Conservation (phyloP, 768 basidiomycete genomes). For the Gloeophyllum trabeum region DNA sequence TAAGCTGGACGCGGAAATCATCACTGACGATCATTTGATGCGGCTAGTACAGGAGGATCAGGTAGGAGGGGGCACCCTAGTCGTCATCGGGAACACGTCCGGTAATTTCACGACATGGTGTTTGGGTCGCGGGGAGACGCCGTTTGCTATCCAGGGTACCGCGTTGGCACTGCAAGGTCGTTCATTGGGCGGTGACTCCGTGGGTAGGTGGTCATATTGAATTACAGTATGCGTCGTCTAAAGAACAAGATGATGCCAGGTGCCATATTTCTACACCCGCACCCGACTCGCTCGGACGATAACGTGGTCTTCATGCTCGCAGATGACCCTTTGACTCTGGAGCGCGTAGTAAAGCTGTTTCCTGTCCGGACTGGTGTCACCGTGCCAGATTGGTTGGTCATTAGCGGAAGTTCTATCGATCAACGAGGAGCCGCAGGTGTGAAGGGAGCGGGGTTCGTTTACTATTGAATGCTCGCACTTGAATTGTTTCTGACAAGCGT, state of each 20-base stretch:
- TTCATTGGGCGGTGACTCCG: slow-evolving; percentile 7
- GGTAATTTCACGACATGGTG: too few relatives aligned
- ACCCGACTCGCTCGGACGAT: slow-evolving; percentile 27
- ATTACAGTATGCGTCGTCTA: too few relatives aligned
- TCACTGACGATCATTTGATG: slow-evolving; percentile 28
- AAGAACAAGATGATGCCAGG: slow-evolving; percentile 16
- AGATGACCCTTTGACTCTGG: slow-evolving; percentile 45
- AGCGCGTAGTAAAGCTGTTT: slow-evolving; percentile 61
- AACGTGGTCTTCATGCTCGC: slow-evolving; percentile 48
- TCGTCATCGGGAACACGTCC: slow-evolving; percentile 36
- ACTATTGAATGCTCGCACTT: slow-evolving; percentile 6
- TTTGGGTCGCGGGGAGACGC: too few relatives aligned
- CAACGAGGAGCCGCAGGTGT: slow-evolving; percentile 74
- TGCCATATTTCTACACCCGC: slow-evolving; percentile 58
- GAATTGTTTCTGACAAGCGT: not conserved
- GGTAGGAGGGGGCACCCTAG: slow-evolving; percentile 36
- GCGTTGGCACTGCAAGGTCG: slow-evolving; percentile 10
- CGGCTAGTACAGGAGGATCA: slow-evolving; percentile 8
- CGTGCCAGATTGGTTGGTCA: slow-evolving; percentile 77
- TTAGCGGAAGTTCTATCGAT: too few relatives aligned
- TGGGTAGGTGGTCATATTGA: too few relatives aligned
- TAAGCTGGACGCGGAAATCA: slow-evolving; percentile 54
- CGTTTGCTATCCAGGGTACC: slow-evolving; percentile 9
- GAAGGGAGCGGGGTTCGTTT: slow-evolving; percentile 61
- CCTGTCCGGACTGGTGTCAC: slow-evolving; percentile 76